Evolutionary conservation across 352 stramenopile genomes (phyloP), one percentile per base, ranked within the genome.

Genomic region (Pythium volutum): DNA sequence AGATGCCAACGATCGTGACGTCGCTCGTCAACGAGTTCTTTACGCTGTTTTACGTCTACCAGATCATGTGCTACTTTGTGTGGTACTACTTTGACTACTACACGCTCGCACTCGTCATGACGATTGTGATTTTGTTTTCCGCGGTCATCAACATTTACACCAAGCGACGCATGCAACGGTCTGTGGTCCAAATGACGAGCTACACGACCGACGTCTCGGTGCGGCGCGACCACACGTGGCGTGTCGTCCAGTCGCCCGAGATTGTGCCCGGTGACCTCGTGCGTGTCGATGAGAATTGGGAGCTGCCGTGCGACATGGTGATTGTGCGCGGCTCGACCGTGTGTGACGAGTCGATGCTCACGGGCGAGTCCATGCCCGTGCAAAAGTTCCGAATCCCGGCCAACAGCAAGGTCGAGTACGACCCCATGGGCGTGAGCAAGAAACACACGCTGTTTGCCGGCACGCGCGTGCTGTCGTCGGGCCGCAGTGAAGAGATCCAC

Each of bases 31-130:
- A 89, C 56, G 81, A 91, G 58, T 76, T 89, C 52, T 88, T 89
- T 51, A 66, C 74, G 2, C 74, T 91, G 49, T 89, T 89, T 61
- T 89, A 91, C 69, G 77, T 91, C 53, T 91, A 91, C 62, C 77
- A 91, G 88, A 65, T 96, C 81, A 79, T 95, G 84, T 74, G 90
- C 74, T 75, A 97, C 85, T 75, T 81, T 77, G 78, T 87, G 9
- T 91, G 79, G 79, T 89, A 82, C 64, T 91, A 85, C 62, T 86
- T 76, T 2, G 68, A 79, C 65, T 89, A 89, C 69, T 78, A 70
- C 12, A 81, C 68, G 66, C 71, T 91, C 18, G 82, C 67, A 6
- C 59, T 76, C 26, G 61, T 91, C 20, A 89, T 83, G 64, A 87
- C 76, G 22, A 66, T 76, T 7, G 74, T 91, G 22, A 88, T 89